Evolutionary conservation across 257 asterid genomes (phyloP).

Genomic region (Apocynum venetum): DNA sequence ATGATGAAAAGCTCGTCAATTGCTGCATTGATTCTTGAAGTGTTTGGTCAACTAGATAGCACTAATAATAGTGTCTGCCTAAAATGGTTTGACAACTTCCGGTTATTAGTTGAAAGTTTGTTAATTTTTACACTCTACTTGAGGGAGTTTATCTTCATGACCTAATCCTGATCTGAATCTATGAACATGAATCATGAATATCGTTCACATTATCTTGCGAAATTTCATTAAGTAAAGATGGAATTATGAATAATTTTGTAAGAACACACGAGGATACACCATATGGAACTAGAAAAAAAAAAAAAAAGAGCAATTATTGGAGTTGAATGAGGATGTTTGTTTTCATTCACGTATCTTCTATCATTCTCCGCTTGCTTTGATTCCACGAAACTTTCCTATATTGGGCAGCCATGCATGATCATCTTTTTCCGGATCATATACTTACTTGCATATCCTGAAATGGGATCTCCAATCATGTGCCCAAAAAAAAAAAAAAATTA

Average conservation of each 20-base stretch:
- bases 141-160: neutral
- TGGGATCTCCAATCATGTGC: slow-evolving; percentile 6
- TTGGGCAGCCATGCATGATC: slow-evolving; percentile 1
- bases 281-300: neutral
- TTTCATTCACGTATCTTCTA: neutral
- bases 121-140: neutral
- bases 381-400: neutral
- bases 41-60: neutral
- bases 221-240: too few species aligned
- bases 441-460: neutral
- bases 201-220: too few species aligned
- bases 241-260: too few species aligned
- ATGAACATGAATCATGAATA: neutral
- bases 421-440: neutral
- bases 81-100: slow-evolving; percentile 5
- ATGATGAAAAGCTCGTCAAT: neutral
- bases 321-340: slow-evolving; percentile 12
- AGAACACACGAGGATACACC: too few species aligned
- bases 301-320: neutral
- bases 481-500: neutral
- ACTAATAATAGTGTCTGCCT: neutral
- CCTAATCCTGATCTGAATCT: neutral
- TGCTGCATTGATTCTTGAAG: neutral
- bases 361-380: neutral
- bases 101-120: neutral